Conservation (phyloP, 768 basidiomycete genomes). For the Lepiota venenata region DNA sequence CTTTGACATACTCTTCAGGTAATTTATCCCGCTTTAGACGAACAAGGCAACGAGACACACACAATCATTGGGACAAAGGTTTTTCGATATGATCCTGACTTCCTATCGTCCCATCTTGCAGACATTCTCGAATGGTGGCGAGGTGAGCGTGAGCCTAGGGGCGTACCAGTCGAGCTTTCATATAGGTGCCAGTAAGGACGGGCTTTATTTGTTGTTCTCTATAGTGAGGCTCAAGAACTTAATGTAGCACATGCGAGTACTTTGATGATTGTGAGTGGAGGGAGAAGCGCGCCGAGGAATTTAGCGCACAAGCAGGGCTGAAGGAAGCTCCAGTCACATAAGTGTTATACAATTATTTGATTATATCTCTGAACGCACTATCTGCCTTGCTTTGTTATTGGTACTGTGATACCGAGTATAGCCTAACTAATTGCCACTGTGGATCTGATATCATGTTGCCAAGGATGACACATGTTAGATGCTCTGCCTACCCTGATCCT, state of each 20-base stretch:
- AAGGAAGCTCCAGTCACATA: neutral
- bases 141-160: slow-evolving; percentile 62
- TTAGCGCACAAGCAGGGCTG: slow-evolving; percentile 14
- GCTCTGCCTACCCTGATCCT: too few relatives aligned
- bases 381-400: too few relatives aligned
- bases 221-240: neutral
- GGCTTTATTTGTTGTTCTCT: neutral
- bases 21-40: too few relatives aligned
- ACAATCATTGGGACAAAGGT: slow-evolving; percentile 63
- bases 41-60: slow-evolving; percentile 1
- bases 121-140: slow-evolving; percentile 73
- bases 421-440: too few relatives aligned
- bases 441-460: too few relatives aligned
- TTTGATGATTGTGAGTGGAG: slow-evolving; percentile 79
- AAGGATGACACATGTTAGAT: too few relatives aligned
- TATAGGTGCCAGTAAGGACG: slow-evolving; percentile 63
- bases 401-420: too few relatives aligned
- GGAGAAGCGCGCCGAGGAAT: slow-evolving; percentile 46
- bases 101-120: slow-evolving; percentile 52
- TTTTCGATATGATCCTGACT: slow-evolving; percentile 50
- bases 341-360: neutral
- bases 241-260: slow-evolving; percentile 33
- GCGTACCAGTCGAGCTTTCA: slow-evolving; percentile 60
- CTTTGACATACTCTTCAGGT: neutral
- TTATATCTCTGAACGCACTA: neutral